These are phyloP conservation scores for Rhinocladiella mackenziei DNA, from an alignment of 2,329 filamentous ascomycete species.

Conservation along the genomic window DNA sequence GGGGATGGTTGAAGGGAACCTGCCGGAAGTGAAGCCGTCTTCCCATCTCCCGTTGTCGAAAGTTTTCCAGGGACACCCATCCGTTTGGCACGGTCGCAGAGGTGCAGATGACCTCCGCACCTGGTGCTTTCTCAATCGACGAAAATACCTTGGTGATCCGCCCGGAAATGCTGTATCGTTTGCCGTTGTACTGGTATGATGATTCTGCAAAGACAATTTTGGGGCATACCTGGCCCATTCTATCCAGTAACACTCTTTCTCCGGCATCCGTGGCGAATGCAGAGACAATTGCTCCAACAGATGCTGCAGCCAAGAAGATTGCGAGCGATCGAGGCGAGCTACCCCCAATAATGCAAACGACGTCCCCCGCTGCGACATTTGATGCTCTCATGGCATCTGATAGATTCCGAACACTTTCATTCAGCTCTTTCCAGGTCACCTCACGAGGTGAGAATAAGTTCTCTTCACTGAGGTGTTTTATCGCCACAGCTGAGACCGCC, in stretches of 20 bases:
- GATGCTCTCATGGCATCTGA: slow-evolving; percentile 37
- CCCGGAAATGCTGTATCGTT: slow-evolving; percentile 62
- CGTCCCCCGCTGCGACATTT: slow-evolving; percentile 38
- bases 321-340: slow-evolving; percentile 7
- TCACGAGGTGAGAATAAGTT: too few relatives aligned
- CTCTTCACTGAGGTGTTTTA: too few relatives aligned
- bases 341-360: slow-evolving; percentile 28
- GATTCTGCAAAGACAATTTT: slow-evolving; percentile 79
- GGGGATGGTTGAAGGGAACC: slow-evolving; percentile 66
- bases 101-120: too few relatives aligned
- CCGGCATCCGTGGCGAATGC: slow-evolving; percentile 17
- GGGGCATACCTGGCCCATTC: slow-evolving; percentile 68
- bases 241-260: slow-evolving; percentile 44
- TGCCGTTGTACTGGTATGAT: slow-evolving; percentile 72
- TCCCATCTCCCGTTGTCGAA: slow-evolving; percentile 26
- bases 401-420: slow-evolving; percentile 32
- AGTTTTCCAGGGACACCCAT: slow-evolving; percentile 38
- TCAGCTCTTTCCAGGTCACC: slow-evolving; percentile 9
- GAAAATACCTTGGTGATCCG: slow-evolving; percentile 51
- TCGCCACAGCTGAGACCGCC: too few relatives aligned
- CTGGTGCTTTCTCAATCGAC: background rate
- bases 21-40: slow-evolving; percentile 49
- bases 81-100: slow-evolving; percentile 50
- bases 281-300: slow-evolving; percentile 15
- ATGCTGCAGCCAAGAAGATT: slow-evolving; percentile 13